Evolutionary conservation across 2,329 filamentous ascomycete genomes (phyloP), one percentile per base, ranked within the genome.

Genomic region (Pestalotiopsis sp.): DNA sequence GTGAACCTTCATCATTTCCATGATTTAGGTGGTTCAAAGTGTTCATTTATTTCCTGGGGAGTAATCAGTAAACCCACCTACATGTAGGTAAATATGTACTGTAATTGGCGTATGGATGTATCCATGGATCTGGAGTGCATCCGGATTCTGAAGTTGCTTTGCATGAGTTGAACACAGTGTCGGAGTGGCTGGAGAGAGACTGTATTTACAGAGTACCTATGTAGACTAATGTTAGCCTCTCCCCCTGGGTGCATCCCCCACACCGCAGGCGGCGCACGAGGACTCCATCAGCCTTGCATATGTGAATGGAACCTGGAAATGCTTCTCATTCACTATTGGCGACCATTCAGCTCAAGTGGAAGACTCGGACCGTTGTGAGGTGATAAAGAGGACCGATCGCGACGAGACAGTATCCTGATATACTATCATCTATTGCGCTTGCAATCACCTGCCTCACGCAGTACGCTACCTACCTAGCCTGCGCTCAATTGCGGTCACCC

Each of bases 201-300:
- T 23, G n/a, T n/a, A 25, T 59, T 6, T 62, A n/a, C n/a, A n/a
- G n/a, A n/a, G n/a, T n/a, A 14, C 36, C 12, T n/a, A 25, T 59
- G 4, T 17, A 62, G 31, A 36, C 31, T 36, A 60, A 7, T 20
- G 38, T 20, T 62, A 62, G 59, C 59, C 59, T 61, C 59, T 38
- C 59, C 11, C 11, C 17, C 13, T 52, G 17, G 12, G 38, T 14
- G n/a, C 57, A 27, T n/a, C 56, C 57, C 20, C 57, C 31, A 60
- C 20, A 60, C 31, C 57, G 23, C 45, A 14, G 31, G 31, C 31
- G 31, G 31, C 45, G 20, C 59, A 39, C 17, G 36, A n/a, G 17
- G 38, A 39, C 23, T 52, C 41, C 36, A 64, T 64, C 62, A 64
- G 62, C 62, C 62, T 64, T 52, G 62, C 62, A 64, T 27, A 62